phyloP scores from a whole-genome alignment of 371 early-diverging fungal species.

The Apophysomyces elegans region DNA sequence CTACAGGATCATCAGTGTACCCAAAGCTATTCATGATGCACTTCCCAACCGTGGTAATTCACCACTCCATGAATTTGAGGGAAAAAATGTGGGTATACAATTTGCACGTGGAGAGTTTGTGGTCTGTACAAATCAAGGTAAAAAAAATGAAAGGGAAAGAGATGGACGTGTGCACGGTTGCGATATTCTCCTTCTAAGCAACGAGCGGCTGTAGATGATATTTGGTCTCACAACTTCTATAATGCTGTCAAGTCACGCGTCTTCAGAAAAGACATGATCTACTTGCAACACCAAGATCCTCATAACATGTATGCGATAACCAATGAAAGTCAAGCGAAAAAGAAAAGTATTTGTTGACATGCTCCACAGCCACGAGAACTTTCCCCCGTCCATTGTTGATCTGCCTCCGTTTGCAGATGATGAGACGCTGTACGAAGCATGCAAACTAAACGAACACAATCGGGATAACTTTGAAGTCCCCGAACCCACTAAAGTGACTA shows the following conservation, averaged over 20 bases:
- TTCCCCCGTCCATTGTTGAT: conserved; percentile 43
- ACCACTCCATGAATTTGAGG: conserved; percentile 52
- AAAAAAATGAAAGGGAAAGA: not conserved
- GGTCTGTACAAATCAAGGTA: conserved; percentile 55
- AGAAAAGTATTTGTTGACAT: not conserved
- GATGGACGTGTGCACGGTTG: not conserved
- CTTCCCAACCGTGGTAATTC: conserved; percentile 44
- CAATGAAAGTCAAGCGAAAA: not conserved
- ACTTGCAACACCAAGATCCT: conserved; percentile 41
- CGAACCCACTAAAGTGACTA: conserved; percentile 22
- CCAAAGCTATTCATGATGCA: conserved; percentile 38
- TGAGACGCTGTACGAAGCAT: conserved; percentile 39
- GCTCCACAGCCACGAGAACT: conserved; percentile 34
- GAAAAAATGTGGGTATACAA: conserved; percentile 51
- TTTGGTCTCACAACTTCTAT: conserved; percentile 53
- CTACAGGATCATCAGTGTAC: conserved; percentile 45
- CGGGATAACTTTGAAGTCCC: conserved; percentile 43
- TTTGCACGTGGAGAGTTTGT: conserved; percentile 51
- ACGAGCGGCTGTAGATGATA: conserved; percentile 35
- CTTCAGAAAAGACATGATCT: conserved; percentile 41
- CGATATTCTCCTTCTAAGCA: not conserved
- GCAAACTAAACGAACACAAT: conserved; percentile 33
- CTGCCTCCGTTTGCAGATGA: conserved; percentile 42
- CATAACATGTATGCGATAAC: conserved; percentile 38
- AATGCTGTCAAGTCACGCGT: conserved; percentile 48